A percentile compares a stretch with the other conserved stretches of the same genome.
phyloP scores from a whole-genome alignment of 2,329 filamentous ascomycete species.

The Fusarium bulbicola region DNA sequence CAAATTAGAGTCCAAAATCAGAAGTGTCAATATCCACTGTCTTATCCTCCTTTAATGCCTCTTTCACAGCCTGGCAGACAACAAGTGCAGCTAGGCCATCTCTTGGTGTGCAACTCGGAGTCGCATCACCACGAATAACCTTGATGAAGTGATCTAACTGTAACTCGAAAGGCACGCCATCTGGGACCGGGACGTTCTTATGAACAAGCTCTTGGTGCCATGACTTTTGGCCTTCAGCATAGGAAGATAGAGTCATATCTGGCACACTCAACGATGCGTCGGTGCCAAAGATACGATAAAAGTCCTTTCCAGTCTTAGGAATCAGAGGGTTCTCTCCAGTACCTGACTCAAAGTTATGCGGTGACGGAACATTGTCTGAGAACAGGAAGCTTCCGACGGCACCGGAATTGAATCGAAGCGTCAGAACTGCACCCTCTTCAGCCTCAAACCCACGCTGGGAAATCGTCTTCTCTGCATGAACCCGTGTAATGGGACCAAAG shows the following conservation, averaged over 20 bases:
- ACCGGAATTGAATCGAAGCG: constrained; percentile 62
- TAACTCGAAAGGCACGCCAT: constrained; percentile 57
- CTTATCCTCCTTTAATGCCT: constrained; percentile 49
- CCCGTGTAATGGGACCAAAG: constrained; percentile 60
- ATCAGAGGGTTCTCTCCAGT: constrained; percentile 68
- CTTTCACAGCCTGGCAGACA: constrained; percentile 61
- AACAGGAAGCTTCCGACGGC: constrained; percentile 66
- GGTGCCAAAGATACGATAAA: constrained; percentile 65
- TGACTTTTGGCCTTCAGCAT: constrained; percentile 50
- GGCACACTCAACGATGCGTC: constrained; percentile 62
- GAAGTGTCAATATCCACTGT: constrained; percentile 35
- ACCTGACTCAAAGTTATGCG: constrained; percentile 64
- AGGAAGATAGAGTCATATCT: constrained; percentile 61
- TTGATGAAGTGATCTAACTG: constrained; percentile 62
- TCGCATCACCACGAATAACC: constrained; percentile 54
- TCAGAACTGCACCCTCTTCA: constrained; percentile 66
- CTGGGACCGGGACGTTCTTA: constrained; percentile 37
- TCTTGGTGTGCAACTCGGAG: constrained; percentile 57
- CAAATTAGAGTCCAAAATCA: constrained; percentile 8
- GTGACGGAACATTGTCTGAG: constrained; percentile 60
- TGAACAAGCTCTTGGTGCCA: constrained; percentile 52
- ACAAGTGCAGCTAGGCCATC: constrained; percentile 61
- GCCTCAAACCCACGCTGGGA: constrained; percentile 58
- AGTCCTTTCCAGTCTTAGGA: constrained; percentile 52
- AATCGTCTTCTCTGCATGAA: constrained; percentile 58